These are phyloP conservation scores for Setomelanomma holmii DNA, from an alignment of 2,329 filamentous ascomycete genomes.

Conservation along the genomic window DNA sequence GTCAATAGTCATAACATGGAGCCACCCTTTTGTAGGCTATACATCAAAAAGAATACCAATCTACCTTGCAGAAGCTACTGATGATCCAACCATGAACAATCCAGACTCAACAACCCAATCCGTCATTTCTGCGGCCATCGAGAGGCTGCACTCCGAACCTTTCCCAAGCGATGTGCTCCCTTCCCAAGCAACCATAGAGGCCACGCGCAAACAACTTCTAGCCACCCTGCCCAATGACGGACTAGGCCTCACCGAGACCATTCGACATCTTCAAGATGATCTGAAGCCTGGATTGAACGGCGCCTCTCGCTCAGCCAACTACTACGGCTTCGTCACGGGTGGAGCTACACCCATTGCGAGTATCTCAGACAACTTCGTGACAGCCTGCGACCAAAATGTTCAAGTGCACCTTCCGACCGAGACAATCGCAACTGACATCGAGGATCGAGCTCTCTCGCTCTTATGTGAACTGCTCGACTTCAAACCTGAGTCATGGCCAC, in stretches of 20 bases:
- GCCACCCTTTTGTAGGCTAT: neutral
- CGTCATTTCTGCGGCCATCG: slow-evolving; percentile 31
- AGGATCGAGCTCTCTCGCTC: slow-evolving; percentile 74
- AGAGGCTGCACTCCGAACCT: slow-evolving; percentile 27
- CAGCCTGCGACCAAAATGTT: slow-evolving; percentile 81
- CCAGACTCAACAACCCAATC: slow-evolving; percentile 19
- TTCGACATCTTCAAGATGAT: slow-evolving; percentile 55
- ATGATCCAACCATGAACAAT: slow-evolving; percentile 12
- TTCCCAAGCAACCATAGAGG: slow-evolving; percentile 29
- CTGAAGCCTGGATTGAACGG: slow-evolving; percentile 68
- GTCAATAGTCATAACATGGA: neutral
- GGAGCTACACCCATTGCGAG: slow-evolving; percentile 79
- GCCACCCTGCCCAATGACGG: slow-evolving; percentile 49
- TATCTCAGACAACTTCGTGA: slow-evolving; percentile 84
- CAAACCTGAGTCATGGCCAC: slow-evolving; percentile 65
- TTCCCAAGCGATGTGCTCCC: slow-evolving; percentile 45
- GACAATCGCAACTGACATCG: slow-evolving; percentile 76
- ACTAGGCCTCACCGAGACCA: slow-evolving; percentile 52
- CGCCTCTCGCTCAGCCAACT: slow-evolving; percentile 58
- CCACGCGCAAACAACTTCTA: slow-evolving; percentile 47
- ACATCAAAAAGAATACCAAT: no score
- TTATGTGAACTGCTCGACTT: slow-evolving; percentile 72
- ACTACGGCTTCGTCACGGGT: slow-evolving; percentile 91
- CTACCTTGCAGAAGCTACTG: neutral
- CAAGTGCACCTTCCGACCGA: slow-evolving; percentile 81